Base-by-base conservation (phyloP, 2,329 filamentous ascomycete species). In the Phaeoacremonium minimum region DNA sequence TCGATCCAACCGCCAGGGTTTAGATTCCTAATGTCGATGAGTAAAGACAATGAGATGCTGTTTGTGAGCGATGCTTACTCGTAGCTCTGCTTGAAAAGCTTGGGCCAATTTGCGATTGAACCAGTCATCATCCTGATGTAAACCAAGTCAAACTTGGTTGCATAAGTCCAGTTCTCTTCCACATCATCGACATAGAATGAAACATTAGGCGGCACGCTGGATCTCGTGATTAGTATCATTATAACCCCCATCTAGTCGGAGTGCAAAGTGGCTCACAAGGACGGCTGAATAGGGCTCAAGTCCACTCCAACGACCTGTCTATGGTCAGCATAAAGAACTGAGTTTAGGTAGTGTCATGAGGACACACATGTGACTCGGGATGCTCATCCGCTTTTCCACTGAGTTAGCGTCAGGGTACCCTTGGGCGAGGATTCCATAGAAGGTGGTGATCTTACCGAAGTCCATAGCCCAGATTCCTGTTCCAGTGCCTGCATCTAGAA, bases 401-500 rank as follows among this genome's bases (percentile, higher is more conserved):
- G n/a, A n/a, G n/a, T n/a, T n/a, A n/a, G n/a, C n/a, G n/a, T n/a
- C n/a, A n/a, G n/a, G n/a, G n/a, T n/a, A n/a, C n/a, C n/a, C n/a
- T n/a, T n/a, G 15, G 18, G 30, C 66, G 43, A 71, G 9, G n/a
- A n/a, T 9, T 26, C 9, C 22, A 26, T n/a, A 9, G 22, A 26
- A 26, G 22, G n/a, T n/a, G 22, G 9, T 26, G 2, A n/a, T n/a
- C 22, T n/a, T 26, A 26, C 22, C 22, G n/a, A 9, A 61, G 38
- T 73, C 69, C 8, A 73, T 63, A 4, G 60, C 59, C 63, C 64
- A 67, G 7, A 59, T 51, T 14, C 68, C 68, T 4, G 69, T 73
- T 0, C 69, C 69, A 2, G 67, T 71, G n/a, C 69, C 69, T 17
- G 69, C 47, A 47, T 75, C 71, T 2, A 75, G 53, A 7, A 64